Evolutionary conservation across 441 rosid genomes (phyloP).

Genomic region (Brassica balearica): DNA sequence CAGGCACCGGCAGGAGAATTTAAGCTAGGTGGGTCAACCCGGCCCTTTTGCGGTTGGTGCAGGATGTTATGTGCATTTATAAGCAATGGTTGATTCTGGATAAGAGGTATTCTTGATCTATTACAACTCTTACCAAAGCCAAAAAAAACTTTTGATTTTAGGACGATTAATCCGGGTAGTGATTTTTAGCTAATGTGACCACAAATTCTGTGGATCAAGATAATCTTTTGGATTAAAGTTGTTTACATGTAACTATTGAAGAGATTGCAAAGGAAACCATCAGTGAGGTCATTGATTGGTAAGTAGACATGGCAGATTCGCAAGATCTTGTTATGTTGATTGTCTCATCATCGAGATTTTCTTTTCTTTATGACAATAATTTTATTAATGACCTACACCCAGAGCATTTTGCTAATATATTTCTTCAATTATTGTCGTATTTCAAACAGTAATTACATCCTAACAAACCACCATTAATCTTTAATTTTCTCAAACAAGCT

Average conservation of each 20-base stretch:
- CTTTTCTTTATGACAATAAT: background rate
- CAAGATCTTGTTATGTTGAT: conserved; percentile 23
- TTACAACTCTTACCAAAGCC: background rate
- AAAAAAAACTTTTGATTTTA: background rate
- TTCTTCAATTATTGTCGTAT: background rate
- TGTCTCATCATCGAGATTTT: conserved; percentile 6
- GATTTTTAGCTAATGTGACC: conserved; percentile 18
- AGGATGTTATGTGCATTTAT: conserved; percentile 48
- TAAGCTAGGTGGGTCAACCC: conserved; percentile 31
- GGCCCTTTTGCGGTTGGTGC: conserved; percentile 30
- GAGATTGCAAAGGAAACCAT: conserved; percentile 23
- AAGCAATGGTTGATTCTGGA: background rate
- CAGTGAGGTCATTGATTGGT: conserved; percentile 36
- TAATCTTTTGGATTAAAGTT: background rate
- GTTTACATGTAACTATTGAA: conserved; percentile 5
- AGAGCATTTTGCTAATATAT: background rate
- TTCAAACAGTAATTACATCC: conserved; percentile 6
- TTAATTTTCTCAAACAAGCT: conserved; percentile 2
- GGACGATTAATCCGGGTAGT: background rate
- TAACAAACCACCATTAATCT: conserved; percentile 2
- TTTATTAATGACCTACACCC: background rate
- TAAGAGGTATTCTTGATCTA: background rate
- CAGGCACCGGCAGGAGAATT: conserved; percentile 43
- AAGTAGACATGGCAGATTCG: conserved; percentile 30
- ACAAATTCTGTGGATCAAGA: background rate